Evolutionary conservation across 768 basidiomycete species (phyloP), one percentile per base, ranked within the genome.

Genomic region (Gymnopilus dilepis): DNA sequence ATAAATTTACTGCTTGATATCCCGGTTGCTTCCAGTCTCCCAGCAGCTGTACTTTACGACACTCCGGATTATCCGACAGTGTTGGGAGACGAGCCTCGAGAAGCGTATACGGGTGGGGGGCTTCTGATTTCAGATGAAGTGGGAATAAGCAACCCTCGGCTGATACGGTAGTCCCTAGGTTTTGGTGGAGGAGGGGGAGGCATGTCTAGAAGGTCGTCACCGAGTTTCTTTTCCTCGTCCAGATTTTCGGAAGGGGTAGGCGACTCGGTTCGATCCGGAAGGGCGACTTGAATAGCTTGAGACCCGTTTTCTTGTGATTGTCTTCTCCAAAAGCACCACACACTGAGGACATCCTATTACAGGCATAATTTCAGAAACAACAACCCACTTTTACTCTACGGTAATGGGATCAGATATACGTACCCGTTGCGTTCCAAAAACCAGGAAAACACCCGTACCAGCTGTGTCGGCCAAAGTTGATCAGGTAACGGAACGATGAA

Each of bases 381-480:
- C 24, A 47, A 26, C 4, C n/a, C 40, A 15, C 19, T 2, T 37
- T 33, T 2, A 28, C 22, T 38, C n/a, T n/a, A n/a, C n/a, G n/a
- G n/a, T n/a, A n/a, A n/a, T n/a, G 24, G 51, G 19, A 40, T 6
- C 37, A 34, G 12, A 31, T n/a, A 54, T 13, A 63, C 72, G 28
- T 56, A 76, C 76, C 4, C 68, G 59, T 69, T 79, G 78, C 22
- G 76, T 74, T 4, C 75, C 77, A 59, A 78, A 79, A 4, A 77
- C 69, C 8, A 79, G 65, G 57, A 79, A 73, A 3, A 78, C 62
- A n/a, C 69, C 73, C 8, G 74, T 68, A 13, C 78, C 78, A 47
- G 73, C 76, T 78, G 37, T 22, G 42, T 13, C 24, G 37, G 24
- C 41, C 40, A 57, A 28, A 31, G 34, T 56, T 45, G 40, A 31